Evolutionary conservation across 2,329 filamentous ascomycete species (phyloP), one percentile per base, ranked within the genome.

Genomic region (Rhinocladiella mackenziei): DNA sequence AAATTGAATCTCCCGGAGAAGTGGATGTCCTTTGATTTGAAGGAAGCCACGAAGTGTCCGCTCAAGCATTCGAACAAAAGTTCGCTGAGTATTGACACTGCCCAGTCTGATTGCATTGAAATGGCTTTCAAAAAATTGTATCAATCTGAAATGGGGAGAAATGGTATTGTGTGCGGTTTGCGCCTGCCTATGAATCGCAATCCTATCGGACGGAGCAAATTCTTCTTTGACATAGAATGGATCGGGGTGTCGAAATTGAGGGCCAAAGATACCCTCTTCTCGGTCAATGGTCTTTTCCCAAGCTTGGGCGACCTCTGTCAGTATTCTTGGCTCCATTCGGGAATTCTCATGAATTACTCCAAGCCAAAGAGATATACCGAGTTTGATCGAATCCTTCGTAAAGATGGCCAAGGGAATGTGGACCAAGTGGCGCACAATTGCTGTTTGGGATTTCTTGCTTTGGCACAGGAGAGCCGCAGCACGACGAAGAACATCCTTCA

Each of bases 291-390:
- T 92, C 45, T 77, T 74, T 64, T 97, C 91, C 87, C 91, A 98
- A 52, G 91, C 86, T 60, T 92, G 84, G 7, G 85, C 84, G 57
- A 97, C 86, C 62, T 94, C 88, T 39, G 81, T 82, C 22, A 98
- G 69, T 43, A 99, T 80, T 49, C 89, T 82, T 6, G 91, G 78
- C 64, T 95, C 89, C 65, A 96, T 83, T 43, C 79, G 78, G 2
- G 89, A 86, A 59, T 95, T 97, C 63, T 98, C 92, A 58, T 97
- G 92, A 59, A 97, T 94, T 10, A 97, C 86, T 18, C 92, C 92
- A 49, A 96, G 80, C 92, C 92, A 99, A 5, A 98, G 72, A 3
- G 92, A 96, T 25, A 96, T 85, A 4, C 92, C 94, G 38, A 97
- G 79, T 62, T 95, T 94, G 62, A 98, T 92, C 2, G 89, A 92